Percentiles rank a stretch among this genome's conserved stretches.
phyloP scores from a whole-genome alignment of 768 basidiomycete species.

The Psilocybe cyanescens region DNA sequence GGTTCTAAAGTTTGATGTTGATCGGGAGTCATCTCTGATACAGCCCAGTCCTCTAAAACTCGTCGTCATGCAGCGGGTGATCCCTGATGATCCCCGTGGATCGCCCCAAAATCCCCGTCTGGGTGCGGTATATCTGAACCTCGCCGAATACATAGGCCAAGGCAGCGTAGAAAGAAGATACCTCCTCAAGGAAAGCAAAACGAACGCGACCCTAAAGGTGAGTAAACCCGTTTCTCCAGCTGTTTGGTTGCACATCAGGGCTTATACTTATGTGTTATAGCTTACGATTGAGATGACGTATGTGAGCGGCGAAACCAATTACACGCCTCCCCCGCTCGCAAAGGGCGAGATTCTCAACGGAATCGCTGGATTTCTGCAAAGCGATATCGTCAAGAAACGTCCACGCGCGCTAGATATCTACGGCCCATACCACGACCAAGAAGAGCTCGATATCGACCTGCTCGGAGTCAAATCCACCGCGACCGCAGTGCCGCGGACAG shows the following conservation, averaged over 20 bases:
- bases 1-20: slow-evolving; percentile 61
- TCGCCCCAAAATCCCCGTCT: slow-evolving; percentile 62
- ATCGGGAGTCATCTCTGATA: slow-evolving; percentile 54
- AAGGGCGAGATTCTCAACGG: slow-evolving; percentile 76
- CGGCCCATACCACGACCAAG: slow-evolving; percentile 39
- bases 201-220: slow-evolving; percentile 79
- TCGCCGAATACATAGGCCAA: slow-evolving; percentile 75
- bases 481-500: slow-evolving; percentile 19
- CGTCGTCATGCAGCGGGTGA: slow-evolving; percentile 64
- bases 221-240: slow-evolving; percentile 9
- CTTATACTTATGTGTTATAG: slow-evolving; percentile 31
- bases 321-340: slow-evolving; percentile 67
- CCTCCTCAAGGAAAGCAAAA: slow-evolving; percentile 73
- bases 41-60: slow-evolving; percentile 68
- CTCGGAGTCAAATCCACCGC: slow-evolving; percentile 27
- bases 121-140: slow-evolving; percentile 69
- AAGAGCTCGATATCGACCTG: slow-evolving; percentile 40
- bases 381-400: slow-evolving; percentile 55
- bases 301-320: slow-evolving; percentile 56
- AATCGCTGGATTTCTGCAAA: slow-evolving; percentile 63
- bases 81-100: slow-evolving; percentile 54
- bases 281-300: slow-evolving; percentile 60
- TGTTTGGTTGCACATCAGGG: neutral
- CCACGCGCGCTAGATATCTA: slow-evolving; percentile 54
- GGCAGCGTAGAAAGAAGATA: slow-evolving; percentile 65